Conservation (phyloP, 2,329 filamentous ascomycete species). For the Calonectria pauciramosa region DNA sequence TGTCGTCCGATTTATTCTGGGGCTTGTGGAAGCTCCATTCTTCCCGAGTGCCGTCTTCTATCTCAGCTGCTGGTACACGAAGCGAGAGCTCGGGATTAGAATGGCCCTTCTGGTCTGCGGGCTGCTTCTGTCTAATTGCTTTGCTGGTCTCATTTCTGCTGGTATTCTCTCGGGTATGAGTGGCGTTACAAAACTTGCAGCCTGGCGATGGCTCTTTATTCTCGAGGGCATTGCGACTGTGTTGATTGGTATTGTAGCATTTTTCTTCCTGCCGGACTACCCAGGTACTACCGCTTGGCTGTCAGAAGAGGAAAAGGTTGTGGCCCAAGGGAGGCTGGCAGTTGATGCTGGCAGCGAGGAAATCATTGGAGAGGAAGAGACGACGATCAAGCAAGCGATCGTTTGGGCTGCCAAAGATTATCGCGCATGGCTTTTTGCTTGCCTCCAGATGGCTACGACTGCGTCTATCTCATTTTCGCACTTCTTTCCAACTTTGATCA, state of each 20-base stretch:
- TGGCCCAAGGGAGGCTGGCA: background rate
- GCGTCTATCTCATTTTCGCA: constrained; percentile 2
- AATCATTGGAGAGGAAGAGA: background rate
- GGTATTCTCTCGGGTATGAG: background rate
- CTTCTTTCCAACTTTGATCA: background rate
- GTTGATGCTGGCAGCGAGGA: constrained; percentile 6
- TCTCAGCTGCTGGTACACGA: background rate
- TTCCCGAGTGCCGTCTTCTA: background rate
- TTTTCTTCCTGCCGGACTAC: background rate
- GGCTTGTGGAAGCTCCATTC: background rate
- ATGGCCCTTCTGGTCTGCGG: background rate
- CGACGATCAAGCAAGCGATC: background rate
- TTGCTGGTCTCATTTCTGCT: background rate
- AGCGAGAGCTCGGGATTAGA: background rate
- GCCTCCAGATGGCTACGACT: background rate
- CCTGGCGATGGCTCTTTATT: constrained; percentile 3
- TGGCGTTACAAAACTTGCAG: background rate
- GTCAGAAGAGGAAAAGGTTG: background rate
- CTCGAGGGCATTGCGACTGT: background rate
- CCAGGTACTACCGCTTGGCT: background rate
- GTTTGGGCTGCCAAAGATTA: background rate
- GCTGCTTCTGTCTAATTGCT: background rate
- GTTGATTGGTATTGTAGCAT: background rate
- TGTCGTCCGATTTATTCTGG: background rate
- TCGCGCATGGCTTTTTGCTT: background rate